Base-by-base conservation (phyloP, 164 flowering plant genomes). In the Protea cynaroides region DNA sequence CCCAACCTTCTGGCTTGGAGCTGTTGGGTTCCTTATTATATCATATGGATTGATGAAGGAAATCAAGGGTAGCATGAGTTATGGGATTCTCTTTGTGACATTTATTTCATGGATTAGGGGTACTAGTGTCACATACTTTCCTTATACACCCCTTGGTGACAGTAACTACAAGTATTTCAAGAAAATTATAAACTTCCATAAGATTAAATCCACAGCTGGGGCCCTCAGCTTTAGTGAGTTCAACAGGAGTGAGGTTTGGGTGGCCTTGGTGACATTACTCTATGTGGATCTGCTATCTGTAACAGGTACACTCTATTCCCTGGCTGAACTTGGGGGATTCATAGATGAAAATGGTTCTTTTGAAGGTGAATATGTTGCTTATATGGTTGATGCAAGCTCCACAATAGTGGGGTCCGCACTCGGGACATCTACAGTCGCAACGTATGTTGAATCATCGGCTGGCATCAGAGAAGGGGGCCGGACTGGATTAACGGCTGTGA, bases 391-490 rank as follows among this genome's bases (percentile, higher is more conserved):
- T 67, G 91, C 90, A 6, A 75, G 86, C 18, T 68, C 95, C 4
- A 79, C 92, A 0, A 66, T 86, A 0, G 73, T 88, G 50, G 95
- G 84, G 18, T 80, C 96, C 7, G 74, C 76, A 0, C 76, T 92
- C n/a, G 96, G 98, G 4, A 82, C 83, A 2, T 75, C 93, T 0
- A 80, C 96, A 0, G 59, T 75, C 0, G 84, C 92, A 0, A 82
- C 91, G 1, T 92, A 66, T 38, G 69, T 89, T 0, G 98, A 92
- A 61, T 92, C 95, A 7, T 74, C 95, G 0, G 95, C 88, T 0
- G 96, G 98, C 59, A 79, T 92, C 40, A 70, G 79, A 66, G 98
- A 92, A 74, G 98, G 98, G 0, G 98, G 98, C 0, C 74, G 86
- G 36, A 92, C 95, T 0, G 98, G 98, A 37, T 56, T 92, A 58